Evolutionary conservation across 345 rosid genomes (phyloP), one percentile per base, ranked within the genome.

Genomic region (Corchorus capsularis): DNA sequence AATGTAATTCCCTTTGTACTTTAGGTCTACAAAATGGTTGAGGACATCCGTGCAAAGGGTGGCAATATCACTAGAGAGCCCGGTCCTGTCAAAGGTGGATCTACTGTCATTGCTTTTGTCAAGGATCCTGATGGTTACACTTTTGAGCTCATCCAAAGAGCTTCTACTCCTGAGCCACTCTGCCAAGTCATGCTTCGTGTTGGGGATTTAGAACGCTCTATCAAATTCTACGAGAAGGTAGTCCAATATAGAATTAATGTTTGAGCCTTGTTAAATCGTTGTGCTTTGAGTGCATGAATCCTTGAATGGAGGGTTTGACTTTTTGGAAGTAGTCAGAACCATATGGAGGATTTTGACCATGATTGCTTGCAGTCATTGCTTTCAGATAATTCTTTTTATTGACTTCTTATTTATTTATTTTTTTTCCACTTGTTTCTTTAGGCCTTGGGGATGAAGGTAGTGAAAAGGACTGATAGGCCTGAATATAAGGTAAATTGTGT

Each of bases 101-200:
- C 19, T 4, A 53, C 87, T 79, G 83, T 87, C 32, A 89, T 91
- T 83, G 97, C 98, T 19, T 92, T 93, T 79, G 94, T 93, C 52
- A 96, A 95, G 91, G 99, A 95, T 84, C 99, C 96, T n/a, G 98
- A 95, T 87, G 98, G 98, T 53, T 95, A 92, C 69, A 15, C 68
- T 54, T 95, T 95, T 78, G 94, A 95, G 88, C 83, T 95, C 50
- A 93, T 96, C 75, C 96, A 96, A 77, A 85, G 98, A 73, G 96
- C 89, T 60, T 86, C 89, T 61, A 93, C 98, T 54, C 98, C 96
- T 71, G 93, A 93, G 77, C 99, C 99, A 49, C 85, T 96, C 32
- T 96, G 98, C 79, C 98, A 96, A 89, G 89, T 96, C 17, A 96
- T 93, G 97, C 94, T 96, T 74, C 97, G 98, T 74, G 94, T 89